phyloP scores from a whole-genome alignment of 2,329 filamentous ascomycete genomes.

The Arachnopeziza araneosa region DNA sequence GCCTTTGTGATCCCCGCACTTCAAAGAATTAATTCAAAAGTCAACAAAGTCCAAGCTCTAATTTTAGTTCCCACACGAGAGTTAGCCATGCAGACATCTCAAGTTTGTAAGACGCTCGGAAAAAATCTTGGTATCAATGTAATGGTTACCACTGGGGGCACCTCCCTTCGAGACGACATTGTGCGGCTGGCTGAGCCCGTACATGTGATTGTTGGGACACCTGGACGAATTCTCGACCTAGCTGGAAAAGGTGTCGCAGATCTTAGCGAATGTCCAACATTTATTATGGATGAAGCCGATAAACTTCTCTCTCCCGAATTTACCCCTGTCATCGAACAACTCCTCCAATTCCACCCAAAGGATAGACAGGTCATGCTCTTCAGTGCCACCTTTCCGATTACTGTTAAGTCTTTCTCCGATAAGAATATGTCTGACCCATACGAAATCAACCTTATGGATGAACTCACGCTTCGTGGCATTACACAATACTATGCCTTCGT shows the following conservation, averaged over 20 bases:
- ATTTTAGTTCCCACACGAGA: constrained; percentile 96
- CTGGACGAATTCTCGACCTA: constrained; percentile 90
- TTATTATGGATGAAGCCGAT: constrained; percentile 99
- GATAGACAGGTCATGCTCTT: constrained; percentile 99
- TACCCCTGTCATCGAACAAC: constrained; percentile 93
- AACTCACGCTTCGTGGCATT: constrained; percentile 94
- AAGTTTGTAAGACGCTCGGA: constrained; percentile 97
- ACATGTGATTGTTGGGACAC: constrained; percentile 96
- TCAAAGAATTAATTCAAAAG: constrained; percentile 94
- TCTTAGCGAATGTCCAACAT: constrained; percentile 91
- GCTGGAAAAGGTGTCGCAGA: constrained; percentile 96
- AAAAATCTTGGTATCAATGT: constrained; percentile 97
- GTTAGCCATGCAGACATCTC: constrained; percentile 94
- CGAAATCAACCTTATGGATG: constrained; percentile 99
- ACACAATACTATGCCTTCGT: constrained; percentile 99
- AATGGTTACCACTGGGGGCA: constrained; percentile 98
- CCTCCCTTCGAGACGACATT: constrained; percentile 92
- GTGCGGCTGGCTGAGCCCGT: constrained; percentile 89
- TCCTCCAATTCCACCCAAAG: constrained; percentile 91
- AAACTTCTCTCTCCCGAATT: constrained; percentile 96
- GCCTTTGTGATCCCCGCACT: constrained; percentile 95
- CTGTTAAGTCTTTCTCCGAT: constrained; percentile 96
- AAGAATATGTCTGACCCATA: constrained; percentile 96
- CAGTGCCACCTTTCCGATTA: constrained; percentile 93
- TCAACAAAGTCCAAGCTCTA: constrained; percentile 91